Base-by-base conservation (phyloP, 371 early-diverging fungal species). In the Rhizopus delemar region DNA sequence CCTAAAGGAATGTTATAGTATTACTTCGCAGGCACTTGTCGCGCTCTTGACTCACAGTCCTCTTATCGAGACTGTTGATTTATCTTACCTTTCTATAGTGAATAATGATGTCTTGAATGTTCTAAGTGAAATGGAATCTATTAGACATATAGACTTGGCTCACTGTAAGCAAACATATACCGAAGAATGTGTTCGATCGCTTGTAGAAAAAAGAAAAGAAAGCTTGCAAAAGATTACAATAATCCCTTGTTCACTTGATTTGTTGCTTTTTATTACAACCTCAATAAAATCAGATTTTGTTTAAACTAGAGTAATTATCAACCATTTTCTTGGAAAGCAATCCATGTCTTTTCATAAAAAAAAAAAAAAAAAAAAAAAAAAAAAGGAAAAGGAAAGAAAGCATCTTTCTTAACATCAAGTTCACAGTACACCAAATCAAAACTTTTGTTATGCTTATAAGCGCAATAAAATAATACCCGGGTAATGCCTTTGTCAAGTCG, bases 241-340 rank as follows among this genome's bases (percentile, higher is more conserved):
- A 4, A 56, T 52, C 3, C 28, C 38, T 28, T 41, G 56, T 8
- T 51, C 65, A 13, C 28, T 41, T 7, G 56, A 55, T 13, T 5
- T 56, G 3, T 28, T 55, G 6, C 29, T 41, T 13, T 55, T 41
- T 41, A 51, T 53, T 11, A 61, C 46, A 11, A 61, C 39, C 11
- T 53, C 61, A 45, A 43, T 66, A 41, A 66, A 61, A 54, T 57
- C 43, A 45, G 54, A 50, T 8, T 31, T 49, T 16, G 29, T 66
- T 49, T 66, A 57, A 57, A 38, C 3, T 22, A 22, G 22, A 22
- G 22, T 22, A 22, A 22, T 22, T 22, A 22, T 22, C 22, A 22
- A 22, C 0, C 22, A 22, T 22, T 22, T 22, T n/a, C n/a, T n/a
- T n/a, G n/a, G n/a, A n/a, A n/a, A n/a, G n/a, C n/a, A n/a, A n/a